Evolutionary conservation across 1,284 basidiomycete species (phyloP).

Genomic region (Cryptococcus maquisensis): DNA sequence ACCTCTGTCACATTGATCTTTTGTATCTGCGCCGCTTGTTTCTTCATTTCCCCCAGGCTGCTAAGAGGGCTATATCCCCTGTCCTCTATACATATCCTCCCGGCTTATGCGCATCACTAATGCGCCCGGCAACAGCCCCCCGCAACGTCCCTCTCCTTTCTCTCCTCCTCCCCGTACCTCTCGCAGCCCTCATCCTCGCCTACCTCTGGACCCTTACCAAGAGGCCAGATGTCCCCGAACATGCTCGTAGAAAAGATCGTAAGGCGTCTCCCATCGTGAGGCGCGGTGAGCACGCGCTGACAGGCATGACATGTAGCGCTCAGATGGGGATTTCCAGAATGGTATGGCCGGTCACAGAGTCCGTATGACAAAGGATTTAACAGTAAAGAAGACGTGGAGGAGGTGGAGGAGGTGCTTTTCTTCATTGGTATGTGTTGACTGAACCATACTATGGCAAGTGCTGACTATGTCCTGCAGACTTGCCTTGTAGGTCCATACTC

Average conservation of each 20-base stretch:
- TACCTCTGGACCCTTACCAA: slow-evolving; percentile 9
- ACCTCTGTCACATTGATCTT: too few species aligned
- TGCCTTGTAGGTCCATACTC: background rate
- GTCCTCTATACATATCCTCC: background rate
- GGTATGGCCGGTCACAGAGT: slow-evolving; percentile 10
- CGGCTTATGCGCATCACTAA: background rate
- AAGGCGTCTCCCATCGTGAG: background rate
- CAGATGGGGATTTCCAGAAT: slow-evolving; percentile 15
- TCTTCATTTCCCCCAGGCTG: too few species aligned
- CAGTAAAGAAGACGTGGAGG: slow-evolving; percentile 1
- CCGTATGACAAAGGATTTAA: slow-evolving; percentile 13
- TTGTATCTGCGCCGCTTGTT: too few species aligned
- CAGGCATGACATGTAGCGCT: slow-evolving; percentile 7
- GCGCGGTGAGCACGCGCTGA: background rate
- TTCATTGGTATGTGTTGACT: slow-evolving; percentile 10
- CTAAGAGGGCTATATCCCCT: too few species aligned
- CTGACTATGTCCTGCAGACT: background rate
- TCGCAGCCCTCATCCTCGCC: slow-evolving; percentile 6
- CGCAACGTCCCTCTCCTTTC: slow-evolving; percentile 1
- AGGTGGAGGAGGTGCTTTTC: slow-evolving; percentile 9
- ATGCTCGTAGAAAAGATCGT: slow-evolving; percentile 13
- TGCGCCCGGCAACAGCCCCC: slow-evolving; percentile 7
- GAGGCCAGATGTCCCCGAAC: slow-evolving; percentile 12
- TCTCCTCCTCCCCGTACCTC: slow-evolving; percentile 7
- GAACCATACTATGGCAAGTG: background rate